Evolutionary conservation across 495 filamentous ascomycete species (phyloP), one percentile per base, ranked within the genome.

Genomic region (Neurospora sp.): DNA sequence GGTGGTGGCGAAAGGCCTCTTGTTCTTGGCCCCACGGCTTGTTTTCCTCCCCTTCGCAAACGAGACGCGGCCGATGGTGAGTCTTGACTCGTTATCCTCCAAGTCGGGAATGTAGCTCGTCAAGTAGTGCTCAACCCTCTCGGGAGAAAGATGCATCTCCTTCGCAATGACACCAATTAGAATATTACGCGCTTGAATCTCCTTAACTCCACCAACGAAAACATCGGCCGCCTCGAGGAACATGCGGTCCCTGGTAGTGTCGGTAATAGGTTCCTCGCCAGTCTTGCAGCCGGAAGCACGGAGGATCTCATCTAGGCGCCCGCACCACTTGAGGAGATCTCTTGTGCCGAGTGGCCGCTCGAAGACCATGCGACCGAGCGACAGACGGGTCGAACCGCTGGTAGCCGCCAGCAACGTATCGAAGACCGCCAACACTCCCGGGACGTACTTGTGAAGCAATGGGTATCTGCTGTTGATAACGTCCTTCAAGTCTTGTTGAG

Each of bases 151-250:
- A 70, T 94, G 91, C 80, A 99, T 90, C 70, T 91, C 91, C 81
- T 95, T 90, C 12, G 94, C 93, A 62, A 97, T 91, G 27, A 87
- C 85, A 14, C 85, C 81, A 31, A 92, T 86, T 69, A 96, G 84
- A n/a, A 85, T 78, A 16, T 83, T 81, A 69, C 89, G 87, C n/a
- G 90, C 81, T 7, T 87, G 85, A 23, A 85, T 86, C 42, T 89
- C 90, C n/a, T 92, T 89, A 31, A 96, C 81, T 74, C 89, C 91
- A 41, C 92, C 92, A 62, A 92, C 89, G 82, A 98, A 97, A 74
- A 94, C 92, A 79, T 98, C 96, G 41, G 92, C 85, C 6, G 93
- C 90, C 78, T 98, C 96, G 78, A 96, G 84, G 78, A 98, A 97
- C 77, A 98, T 96, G 54, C 90, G 88, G 76, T 97, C 93, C 77